Conservation (phyloP, 108 stramenopile species). For the Mayamaea pseudoterrestris region DNA sequence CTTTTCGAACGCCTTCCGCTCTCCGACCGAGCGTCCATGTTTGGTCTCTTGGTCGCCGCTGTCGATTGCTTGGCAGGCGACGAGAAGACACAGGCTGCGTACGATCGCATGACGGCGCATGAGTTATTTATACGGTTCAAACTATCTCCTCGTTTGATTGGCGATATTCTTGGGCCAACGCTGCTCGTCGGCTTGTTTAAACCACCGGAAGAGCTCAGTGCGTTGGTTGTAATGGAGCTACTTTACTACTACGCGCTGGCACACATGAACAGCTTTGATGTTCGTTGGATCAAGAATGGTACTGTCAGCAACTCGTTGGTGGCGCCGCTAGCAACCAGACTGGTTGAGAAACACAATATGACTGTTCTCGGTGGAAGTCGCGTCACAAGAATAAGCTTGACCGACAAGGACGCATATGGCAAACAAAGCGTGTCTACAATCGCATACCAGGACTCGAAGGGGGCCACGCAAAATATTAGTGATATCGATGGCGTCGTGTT, state of each 20-base stretch:
- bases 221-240: conserved; percentile 87
- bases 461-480: conserved; percentile 20
- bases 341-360: conserved; percentile 40
- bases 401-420: no score
- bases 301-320: conserved; percentile 76
- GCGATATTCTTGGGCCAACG: conserved; percentile 80
- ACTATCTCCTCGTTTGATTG: conserved; percentile 61
- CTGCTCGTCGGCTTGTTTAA: conserved; percentile 67
- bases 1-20: conserved; percentile 86
- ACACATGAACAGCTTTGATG: conserved; percentile 91
- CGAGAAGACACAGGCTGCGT: conserved; percentile 45
- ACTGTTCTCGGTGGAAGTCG: conserved; percentile 66
- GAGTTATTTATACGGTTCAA: conserved; percentile 68
- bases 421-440: conserved; percentile 22
- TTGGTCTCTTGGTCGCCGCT: conserved; percentile 76
- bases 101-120: conserved; percentile 92
- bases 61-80: conserved; percentile 70
- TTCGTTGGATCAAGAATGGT: conserved; percentile 86
- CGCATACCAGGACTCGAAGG: conserved; percentile 11
- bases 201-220: conserved; percentile 87
- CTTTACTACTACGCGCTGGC: conserved; percentile 91
- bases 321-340: conserved; percentile 54
- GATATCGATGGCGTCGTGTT: conserved; percentile 70
- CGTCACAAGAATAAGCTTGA: conserved; percentile 17
- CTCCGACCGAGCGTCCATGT: conserved; percentile 76